Conservation (phyloP, 108 stramenopile genomes). For the Nitzschia sp. region DNA sequence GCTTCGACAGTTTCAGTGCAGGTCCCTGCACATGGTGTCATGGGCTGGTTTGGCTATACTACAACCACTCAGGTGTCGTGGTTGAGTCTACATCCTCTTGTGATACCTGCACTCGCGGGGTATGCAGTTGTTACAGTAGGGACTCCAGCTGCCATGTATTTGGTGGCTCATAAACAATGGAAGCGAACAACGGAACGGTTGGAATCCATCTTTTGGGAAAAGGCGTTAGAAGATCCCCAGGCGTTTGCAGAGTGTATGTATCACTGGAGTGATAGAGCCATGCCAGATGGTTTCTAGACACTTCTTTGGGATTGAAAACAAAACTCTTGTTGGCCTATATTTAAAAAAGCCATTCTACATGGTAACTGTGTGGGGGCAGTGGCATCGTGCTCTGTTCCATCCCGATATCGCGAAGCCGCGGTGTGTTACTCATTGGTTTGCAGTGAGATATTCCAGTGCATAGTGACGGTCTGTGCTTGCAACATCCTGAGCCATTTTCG, state of each 20-base stretch:
- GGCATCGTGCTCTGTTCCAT: too few species aligned
- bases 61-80: conserved; percentile 48
- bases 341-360: too few species aligned
- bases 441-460: background rate
- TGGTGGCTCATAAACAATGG: conserved; percentile 52
- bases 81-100: conserved; percentile 61
- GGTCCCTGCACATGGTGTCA: conserved; percentile 71
- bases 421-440: too few species aligned
- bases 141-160: conserved; percentile 53
- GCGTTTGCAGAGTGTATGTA: conserved; percentile 71
- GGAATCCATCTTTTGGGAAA: conserved; percentile 65
- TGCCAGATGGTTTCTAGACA: too few species aligned
- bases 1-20: conserved; percentile 59
- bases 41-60: conserved; percentile 76
- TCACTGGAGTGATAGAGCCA: conserved; percentile 51
- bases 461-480: background rate
- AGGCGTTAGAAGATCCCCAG: conserved; percentile 52
- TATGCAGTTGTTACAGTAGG: conserved; percentile 71
- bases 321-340: too few species aligned
- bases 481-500: background rate
- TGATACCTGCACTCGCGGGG: conserved; percentile 69
- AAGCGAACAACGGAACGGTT: conserved; percentile 55
- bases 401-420: too few species aligned
- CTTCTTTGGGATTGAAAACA: too few species aligned
- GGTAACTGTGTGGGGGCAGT: too few species aligned